Percentiles rank a stretch among this genome's conserved stretches.
Evolutionary conservation across 192 early-diverging fungal species (phyloP).

Genomic region (Linnemannia schmuckeri): DNA sequence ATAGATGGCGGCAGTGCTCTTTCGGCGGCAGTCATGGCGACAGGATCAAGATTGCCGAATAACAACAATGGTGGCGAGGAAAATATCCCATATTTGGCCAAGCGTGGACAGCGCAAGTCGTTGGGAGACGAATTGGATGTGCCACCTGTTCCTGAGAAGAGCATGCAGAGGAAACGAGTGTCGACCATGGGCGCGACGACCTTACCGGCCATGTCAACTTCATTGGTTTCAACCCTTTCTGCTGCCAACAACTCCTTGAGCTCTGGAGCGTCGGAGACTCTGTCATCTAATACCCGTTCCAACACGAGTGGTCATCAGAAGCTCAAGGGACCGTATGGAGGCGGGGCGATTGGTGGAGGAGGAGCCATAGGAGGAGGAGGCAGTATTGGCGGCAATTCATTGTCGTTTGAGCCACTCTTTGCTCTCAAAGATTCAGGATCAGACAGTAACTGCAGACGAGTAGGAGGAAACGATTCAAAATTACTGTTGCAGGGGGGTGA

Average conservation of each 20-base stretch:
- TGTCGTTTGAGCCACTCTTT: slow-evolving; percentile 49
- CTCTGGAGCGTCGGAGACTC: slow-evolving; percentile 9
- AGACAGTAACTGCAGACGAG: slow-evolving; percentile 4
- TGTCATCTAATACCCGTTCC: slow-evolving; percentile 2
- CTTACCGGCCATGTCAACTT: slow-evolving; percentile 12
- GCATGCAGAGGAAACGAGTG: slow-evolving; percentile 38
- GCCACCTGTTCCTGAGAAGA: slow-evolving; percentile 45
- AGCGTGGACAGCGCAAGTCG: slow-evolving; percentile 33
- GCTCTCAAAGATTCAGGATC: slow-evolving; percentile 29
- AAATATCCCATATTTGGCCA: slow-evolving; percentile 12
- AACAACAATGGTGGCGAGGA: background rate
- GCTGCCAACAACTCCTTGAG: background rate
- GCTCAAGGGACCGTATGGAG: slow-evolving; percentile 21
- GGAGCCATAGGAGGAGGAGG: background rate
- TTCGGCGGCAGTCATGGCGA: background rate
- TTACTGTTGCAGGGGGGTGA: background rate
- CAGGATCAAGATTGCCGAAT: background rate
- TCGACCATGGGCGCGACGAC: slow-evolving; percentile 43
- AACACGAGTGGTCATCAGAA: slow-evolving; percentile 2
- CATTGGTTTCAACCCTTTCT: slow-evolving; percentile 8
- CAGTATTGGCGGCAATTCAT: slow-evolving; percentile 13
- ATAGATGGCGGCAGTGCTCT: background rate
- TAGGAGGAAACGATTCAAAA: background rate
- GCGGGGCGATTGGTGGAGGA: background rate
- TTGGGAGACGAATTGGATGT: slow-evolving; percentile 47